These are phyloP conservation scores for Backusella sp. DNA, from an alignment of 192 early-diverging fungal species.

Conservation along the genomic window DNA sequence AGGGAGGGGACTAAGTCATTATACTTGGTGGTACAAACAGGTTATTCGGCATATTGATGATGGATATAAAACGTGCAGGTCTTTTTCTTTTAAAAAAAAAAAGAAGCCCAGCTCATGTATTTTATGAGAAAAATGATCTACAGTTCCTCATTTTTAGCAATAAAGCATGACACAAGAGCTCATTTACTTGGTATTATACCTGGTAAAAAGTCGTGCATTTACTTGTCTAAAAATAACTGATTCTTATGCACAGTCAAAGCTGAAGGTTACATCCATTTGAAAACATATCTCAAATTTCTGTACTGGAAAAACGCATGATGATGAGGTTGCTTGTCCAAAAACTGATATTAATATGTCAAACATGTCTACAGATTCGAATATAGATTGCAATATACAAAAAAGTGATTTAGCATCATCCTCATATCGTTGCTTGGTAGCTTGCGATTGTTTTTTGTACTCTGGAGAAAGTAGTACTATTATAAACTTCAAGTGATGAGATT, in stretches of 20 bases:
- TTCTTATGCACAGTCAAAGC: not conserved
- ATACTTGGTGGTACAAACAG: not conserved
- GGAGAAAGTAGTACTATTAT: too few relatives aligned
- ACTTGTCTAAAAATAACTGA: not conserved
- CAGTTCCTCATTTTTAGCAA: not conserved
- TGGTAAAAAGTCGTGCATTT: not conserved
- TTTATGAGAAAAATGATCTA: not conserved
- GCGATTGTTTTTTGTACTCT: too few relatives aligned
- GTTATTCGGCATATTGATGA: not conserved
- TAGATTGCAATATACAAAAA: too few relatives aligned
- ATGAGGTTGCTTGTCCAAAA: not conserved
- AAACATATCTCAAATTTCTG: not conserved
- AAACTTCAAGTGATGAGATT: too few relatives aligned
- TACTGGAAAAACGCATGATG: not conserved
- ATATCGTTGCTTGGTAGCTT: too few relatives aligned
- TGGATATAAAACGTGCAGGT: not conserved
- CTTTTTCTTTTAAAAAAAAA: not conserved
- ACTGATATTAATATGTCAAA: not conserved
- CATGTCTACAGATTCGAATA: too few relatives aligned
- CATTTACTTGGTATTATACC: not conserved
- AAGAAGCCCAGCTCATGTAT: not conserved
- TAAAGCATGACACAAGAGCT: not conserved
- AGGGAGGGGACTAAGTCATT: not conserved
- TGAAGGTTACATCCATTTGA: not conserved
- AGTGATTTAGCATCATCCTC: too few relatives aligned